phyloP scores from a whole-genome alignment of 2,329 filamentous ascomycete species.

The Chaetomium globosum region DNA sequence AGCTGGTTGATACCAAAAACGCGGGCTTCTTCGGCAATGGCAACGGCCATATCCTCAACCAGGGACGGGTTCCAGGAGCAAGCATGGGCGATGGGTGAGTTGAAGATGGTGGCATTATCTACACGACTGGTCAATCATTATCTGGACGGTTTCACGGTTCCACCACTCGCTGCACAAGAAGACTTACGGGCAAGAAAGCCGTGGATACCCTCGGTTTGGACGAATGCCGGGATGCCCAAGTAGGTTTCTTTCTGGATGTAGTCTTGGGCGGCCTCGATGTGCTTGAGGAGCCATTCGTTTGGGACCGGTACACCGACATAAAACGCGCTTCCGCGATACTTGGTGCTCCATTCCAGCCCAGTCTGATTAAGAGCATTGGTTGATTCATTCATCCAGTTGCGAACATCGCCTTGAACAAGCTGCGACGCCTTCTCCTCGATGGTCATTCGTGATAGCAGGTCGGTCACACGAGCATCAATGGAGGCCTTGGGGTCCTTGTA shows the following conservation, averaged over 20 bases:
- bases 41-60: constrained; percentile 65
- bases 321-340: constrained; percentile 66
- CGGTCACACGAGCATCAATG: constrained; percentile 65
- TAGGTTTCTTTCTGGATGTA: constrained; percentile 68
- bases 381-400: constrained; percentile 72
- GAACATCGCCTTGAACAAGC: constrained; percentile 69
- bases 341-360: constrained; percentile 68
- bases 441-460: constrained; percentile 72
- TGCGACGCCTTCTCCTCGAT: constrained; percentile 74
- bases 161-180: too few relatives aligned
- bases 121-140: background rate
- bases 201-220: constrained; percentile 75
- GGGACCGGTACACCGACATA: constrained; percentile 66
- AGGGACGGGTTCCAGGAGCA: constrained; percentile 70
- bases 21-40: constrained; percentile 66
- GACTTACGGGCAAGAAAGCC: constrained; percentile 62
- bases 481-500: constrained; percentile 67
- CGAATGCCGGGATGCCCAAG: constrained; percentile 70
- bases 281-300: constrained; percentile 63
- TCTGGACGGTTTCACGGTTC: background rate
- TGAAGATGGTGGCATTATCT: constrained; percentile 74
- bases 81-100: constrained; percentile 72
- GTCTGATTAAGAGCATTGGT: constrained; percentile 67
- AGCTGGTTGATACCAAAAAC: constrained; percentile 73
- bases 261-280: constrained; percentile 67